Evolutionary conservation across 371 early-diverging fungal genomes (phyloP).

Genomic region (Sporodiniella umbellata): DNA sequence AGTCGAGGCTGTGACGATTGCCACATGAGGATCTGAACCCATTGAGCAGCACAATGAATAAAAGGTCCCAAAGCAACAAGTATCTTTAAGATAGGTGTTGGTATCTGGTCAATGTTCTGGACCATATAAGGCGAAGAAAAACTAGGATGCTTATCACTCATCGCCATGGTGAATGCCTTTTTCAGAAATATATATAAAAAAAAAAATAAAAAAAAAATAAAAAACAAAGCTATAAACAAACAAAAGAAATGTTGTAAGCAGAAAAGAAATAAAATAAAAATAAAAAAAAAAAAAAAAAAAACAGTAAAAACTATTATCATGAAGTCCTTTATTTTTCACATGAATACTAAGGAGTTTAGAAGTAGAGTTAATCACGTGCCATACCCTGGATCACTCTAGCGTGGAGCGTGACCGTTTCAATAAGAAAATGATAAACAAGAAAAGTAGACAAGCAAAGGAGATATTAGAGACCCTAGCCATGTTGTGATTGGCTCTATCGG

Average conservation of each 20-base stretch:
- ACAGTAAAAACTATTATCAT: too few species aligned
- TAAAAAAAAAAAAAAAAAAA: too few species aligned
- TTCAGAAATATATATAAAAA: neutral
- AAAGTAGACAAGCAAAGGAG: neutral
- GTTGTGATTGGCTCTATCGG: neutral
- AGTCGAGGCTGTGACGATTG: slow-evolving; percentile 16
- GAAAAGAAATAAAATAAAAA: too few species aligned
- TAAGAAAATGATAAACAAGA: neutral
- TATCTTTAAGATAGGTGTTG: slow-evolving; percentile 31
- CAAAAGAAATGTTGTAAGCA: too few species aligned
- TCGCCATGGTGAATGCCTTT: too few species aligned
- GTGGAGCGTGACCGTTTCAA: neutral
- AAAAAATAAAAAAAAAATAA: neutral
- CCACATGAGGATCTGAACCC: slow-evolving; percentile 27
- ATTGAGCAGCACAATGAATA: slow-evolving; percentile 7
- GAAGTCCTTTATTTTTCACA: too few species aligned
- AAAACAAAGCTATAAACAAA: neutral
- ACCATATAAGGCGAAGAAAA: slow-evolving; percentile 40
- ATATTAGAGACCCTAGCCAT: neutral
- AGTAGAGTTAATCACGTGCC: too few species aligned
- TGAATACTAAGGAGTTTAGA: too few species aligned
- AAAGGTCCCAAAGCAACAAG: slow-evolving; percentile 30
- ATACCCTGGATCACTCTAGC: too few species aligned
- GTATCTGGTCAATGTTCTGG: slow-evolving; percentile 38
- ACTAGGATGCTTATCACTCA: slow-evolving; percentile 2